A percentile compares a stretch with the other conserved stretches of the same genome.
phyloP scores from a whole-genome alignment of 495 filamentous ascomycete genomes.

The Pseudevernia furfuracea region DNA sequence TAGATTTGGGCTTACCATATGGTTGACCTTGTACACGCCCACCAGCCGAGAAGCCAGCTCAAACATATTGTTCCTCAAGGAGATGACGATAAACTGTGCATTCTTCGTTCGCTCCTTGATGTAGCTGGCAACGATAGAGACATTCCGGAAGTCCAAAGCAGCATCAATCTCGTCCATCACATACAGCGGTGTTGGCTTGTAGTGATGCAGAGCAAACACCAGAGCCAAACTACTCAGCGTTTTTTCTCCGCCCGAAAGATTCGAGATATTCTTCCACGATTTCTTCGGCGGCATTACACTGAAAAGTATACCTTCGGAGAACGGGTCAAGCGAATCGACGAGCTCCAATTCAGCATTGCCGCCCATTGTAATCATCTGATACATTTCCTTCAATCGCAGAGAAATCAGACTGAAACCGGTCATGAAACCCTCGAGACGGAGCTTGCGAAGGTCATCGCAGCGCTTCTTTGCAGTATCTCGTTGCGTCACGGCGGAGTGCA shows the following conservation, averaged over 20 bases:
- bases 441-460: constrained; percentile 80
- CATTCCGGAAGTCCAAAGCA: constrained; percentile 94
- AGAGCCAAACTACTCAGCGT: constrained; percentile 87
- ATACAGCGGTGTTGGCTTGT: constrained; percentile 94
- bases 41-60: constrained; percentile 89
- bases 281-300: constrained; percentile 99
- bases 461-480: constrained; percentile 84
- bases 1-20: constrained; percentile 59
- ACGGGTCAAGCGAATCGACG: constrained; percentile 90
- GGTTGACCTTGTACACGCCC: constrained; percentile 98
- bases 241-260: constrained; percentile 92
- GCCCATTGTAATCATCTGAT: constrained; percentile 99
- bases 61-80: constrained; percentile 98
- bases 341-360: constrained; percentile 96
- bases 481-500: constrained; percentile 61
- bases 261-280: constrained; percentile 98
- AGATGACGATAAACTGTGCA: constrained; percentile 98
- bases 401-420: constrained; percentile 93
- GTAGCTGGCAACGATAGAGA: constrained; percentile 95
- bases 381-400: constrained; percentile 97
- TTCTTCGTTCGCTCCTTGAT: constrained; percentile 99
- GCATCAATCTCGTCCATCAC: constrained; percentile 99
- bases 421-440: constrained; percentile 95
- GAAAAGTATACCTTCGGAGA: constrained; percentile 94
- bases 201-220: constrained; percentile 96